A percentile compares a stretch with the other conserved stretches of the same genome.
phyloP scores from a whole-genome alignment of 2,329 filamentous ascomycete genomes.

The Ophiognomonia clavigignenti-juglandacearum region DNA sequence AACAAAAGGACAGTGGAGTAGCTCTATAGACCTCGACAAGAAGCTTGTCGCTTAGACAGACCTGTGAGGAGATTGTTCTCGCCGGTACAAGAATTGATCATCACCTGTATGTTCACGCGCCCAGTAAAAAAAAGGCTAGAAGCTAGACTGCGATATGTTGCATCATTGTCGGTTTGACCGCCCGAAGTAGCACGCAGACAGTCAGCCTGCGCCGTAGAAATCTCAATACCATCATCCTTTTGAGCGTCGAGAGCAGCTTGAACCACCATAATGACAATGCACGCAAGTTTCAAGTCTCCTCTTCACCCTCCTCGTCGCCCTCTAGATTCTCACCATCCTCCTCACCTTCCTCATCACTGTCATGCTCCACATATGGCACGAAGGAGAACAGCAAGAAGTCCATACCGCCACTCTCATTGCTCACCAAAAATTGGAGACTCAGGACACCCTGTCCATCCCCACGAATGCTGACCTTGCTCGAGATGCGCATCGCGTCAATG shows the following conservation, averaged over 20 bases:
- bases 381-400: constrained; percentile 82
- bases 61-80: not conserved
- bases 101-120: too few species aligned
- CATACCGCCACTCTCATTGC: constrained; percentile 64
- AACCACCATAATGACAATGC: not conserved
- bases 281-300: constrained; percentile 11
- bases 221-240: too few species aligned
- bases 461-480: constrained; percentile 86
- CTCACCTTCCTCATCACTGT: constrained; percentile 49
- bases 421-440: constrained; percentile 94
- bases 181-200: too few species aligned
- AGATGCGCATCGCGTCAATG: constrained; percentile 85
- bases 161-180: too few species aligned
- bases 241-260: too few species aligned
- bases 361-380: constrained; percentile 63
- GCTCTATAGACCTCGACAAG: too few species aligned
- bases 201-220: too few species aligned
- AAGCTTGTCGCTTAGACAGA: too few species aligned
- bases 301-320: constrained; percentile 29
- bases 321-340: constrained; percentile 37
- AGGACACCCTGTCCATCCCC: constrained; percentile 86
- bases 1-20: too few species aligned
- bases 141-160: too few species aligned
- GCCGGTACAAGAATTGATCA: not conserved
- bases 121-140: too few species aligned